Percentiles rank a stretch among this genome's conserved stretches.
phyloP scores from a whole-genome alignment of 1,139 yeast genomes.

The Citeromyces hawaiiensis region DNA sequence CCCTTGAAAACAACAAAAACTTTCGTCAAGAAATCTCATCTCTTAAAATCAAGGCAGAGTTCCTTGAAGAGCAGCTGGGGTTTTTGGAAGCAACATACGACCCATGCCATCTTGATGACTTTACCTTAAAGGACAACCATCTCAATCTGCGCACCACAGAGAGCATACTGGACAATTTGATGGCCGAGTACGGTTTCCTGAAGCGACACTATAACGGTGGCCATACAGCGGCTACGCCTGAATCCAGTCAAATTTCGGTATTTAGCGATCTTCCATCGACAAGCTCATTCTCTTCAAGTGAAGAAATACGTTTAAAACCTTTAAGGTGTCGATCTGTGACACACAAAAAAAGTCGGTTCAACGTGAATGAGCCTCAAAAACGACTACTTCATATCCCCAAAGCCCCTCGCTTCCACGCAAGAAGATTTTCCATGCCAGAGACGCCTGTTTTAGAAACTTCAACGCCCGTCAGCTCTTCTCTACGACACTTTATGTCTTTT shows the following conservation, averaged over 20 bases:
- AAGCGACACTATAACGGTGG: conserved; percentile 8
- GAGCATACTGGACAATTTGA: conserved; percentile 34
- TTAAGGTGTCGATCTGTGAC: background rate
- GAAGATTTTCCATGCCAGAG: conserved; percentile 12
- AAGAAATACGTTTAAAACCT: conserved; percentile 1
- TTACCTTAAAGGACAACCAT: conserved; percentile 21
- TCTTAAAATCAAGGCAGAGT: conserved; percentile 20
- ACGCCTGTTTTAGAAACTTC: conserved; percentile 4
- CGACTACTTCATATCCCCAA: conserved; percentile 1
- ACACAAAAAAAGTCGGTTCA: background rate
- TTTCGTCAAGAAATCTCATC: conserved; percentile 20
- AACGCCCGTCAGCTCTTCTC: conserved; percentile 2
- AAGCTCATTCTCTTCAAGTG: background rate
- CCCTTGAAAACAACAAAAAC: conserved; percentile 13
- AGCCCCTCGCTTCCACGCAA: conserved; percentile 5
- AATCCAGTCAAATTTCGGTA: background rate
- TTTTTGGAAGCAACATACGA: conserved; percentile 19
- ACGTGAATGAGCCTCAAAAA: background rate
- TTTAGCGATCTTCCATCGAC: conserved; percentile 1
- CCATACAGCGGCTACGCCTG: background rate
- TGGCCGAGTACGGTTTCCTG: conserved; percentile 30
- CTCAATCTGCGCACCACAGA: conserved; percentile 27
- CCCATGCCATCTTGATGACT: conserved; percentile 27
- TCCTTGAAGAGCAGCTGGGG: conserved; percentile 23
- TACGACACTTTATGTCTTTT: conserved; percentile 15